Percentiles rank a stretch among this genome's conserved stretches.
phyloP scores from a whole-genome alignment of 352 stramenopile species.

The Phytophthora cryptogea region DNA sequence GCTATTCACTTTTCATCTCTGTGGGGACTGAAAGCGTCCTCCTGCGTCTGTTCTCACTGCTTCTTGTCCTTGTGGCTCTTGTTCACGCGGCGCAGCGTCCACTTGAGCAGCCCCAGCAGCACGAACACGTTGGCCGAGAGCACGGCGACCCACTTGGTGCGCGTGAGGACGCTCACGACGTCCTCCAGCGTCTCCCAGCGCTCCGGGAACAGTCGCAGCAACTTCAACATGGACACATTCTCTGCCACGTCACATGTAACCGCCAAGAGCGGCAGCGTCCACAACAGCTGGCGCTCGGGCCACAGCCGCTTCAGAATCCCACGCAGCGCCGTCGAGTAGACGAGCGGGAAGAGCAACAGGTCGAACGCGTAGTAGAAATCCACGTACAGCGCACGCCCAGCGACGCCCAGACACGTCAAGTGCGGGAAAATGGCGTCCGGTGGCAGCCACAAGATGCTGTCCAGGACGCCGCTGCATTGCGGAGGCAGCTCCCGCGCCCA shows the following conservation, averaged over 20 bases:
- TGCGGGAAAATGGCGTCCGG: slow-evolving; percentile 36
- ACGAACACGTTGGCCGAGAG: slow-evolving; percentile 28
- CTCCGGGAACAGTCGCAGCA: slow-evolving; percentile 45
- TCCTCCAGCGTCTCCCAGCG: slow-evolving; percentile 31
- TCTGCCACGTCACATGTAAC: slow-evolving; percentile 45
- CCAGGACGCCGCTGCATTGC: slow-evolving; percentile 43
- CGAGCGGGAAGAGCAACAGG: slow-evolving; percentile 51
- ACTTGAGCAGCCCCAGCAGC: slow-evolving; percentile 17
- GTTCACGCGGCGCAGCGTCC: neutral
- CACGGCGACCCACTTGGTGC: slow-evolving; percentile 43
- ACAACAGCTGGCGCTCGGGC: slow-evolving; percentile 21
- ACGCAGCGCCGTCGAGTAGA: slow-evolving; percentile 41
- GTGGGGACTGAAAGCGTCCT: neutral
- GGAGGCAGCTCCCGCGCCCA: slow-evolving; percentile 38
- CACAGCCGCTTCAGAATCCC: slow-evolving; percentile 39
- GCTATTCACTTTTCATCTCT: no score
- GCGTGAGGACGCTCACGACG: slow-evolving; percentile 36
- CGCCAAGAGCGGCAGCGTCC: slow-evolving; percentile 32
- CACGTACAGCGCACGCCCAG: slow-evolving; percentile 41
- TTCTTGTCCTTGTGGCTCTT: slow-evolving; percentile 20
- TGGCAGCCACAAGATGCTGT: slow-evolving; percentile 39
- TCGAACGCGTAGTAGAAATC: slow-evolving; percentile 58
- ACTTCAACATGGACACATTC: slow-evolving; percentile 47
- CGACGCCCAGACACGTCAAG: slow-evolving; percentile 39
- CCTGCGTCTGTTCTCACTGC: slow-evolving; percentile 8